These are phyloP conservation scores for Amanita polypyramis DNA, from an alignment of 768 basidiomycete genomes.

Conservation along the genomic window DNA sequence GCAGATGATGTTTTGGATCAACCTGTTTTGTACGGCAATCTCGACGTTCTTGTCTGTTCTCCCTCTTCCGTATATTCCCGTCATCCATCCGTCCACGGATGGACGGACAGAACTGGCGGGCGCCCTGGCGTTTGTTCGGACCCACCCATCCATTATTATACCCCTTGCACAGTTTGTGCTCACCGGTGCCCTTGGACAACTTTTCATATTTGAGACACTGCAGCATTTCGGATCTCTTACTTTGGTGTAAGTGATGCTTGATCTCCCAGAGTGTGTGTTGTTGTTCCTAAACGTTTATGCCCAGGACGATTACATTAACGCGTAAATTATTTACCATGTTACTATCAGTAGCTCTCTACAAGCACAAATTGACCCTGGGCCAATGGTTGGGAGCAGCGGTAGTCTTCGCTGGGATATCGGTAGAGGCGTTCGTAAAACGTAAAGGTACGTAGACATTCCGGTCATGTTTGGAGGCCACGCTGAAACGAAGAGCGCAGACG, in stretches of 20 bases:
- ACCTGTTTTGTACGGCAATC: slow-evolving; percentile 70
- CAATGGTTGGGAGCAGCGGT: slow-evolving; percentile 92
- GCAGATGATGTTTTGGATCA: slow-evolving; percentile 99
- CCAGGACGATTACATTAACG: slow-evolving; percentile 88
- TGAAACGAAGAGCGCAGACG: slow-evolving; percentile 33
- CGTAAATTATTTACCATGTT: slow-evolving; percentile 98
- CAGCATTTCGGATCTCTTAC: slow-evolving; percentile 88
- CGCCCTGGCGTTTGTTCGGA: slow-evolving; percentile 63
- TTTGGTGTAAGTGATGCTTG: slow-evolving; percentile 45
- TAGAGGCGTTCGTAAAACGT: slow-evolving; percentile 88
- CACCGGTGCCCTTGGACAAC: slow-evolving; percentile 88
- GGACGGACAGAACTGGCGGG: slow-evolving; percentile 52
- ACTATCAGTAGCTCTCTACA: slow-evolving; percentile 85
- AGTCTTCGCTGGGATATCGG: slow-evolving; percentile 92
- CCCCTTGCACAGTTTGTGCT: slow-evolving; percentile 81
- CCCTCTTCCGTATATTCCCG: slow-evolving; percentile 73
- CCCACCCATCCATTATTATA: slow-evolving; percentile 62
- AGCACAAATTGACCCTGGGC: slow-evolving; percentile 71
- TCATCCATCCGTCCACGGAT: slow-evolving; percentile 59
- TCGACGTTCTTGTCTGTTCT: slow-evolving; percentile 60
- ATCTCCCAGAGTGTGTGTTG: neutral
- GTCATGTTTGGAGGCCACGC: neutral
- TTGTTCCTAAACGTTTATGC: slow-evolving; percentile 8
- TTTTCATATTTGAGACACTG: slow-evolving; percentile 96
- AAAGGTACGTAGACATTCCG: slow-evolving; percentile 45